Conservation (phyloP, 805 yeast genomes). For the Dipodascus geniculatus region DNA sequence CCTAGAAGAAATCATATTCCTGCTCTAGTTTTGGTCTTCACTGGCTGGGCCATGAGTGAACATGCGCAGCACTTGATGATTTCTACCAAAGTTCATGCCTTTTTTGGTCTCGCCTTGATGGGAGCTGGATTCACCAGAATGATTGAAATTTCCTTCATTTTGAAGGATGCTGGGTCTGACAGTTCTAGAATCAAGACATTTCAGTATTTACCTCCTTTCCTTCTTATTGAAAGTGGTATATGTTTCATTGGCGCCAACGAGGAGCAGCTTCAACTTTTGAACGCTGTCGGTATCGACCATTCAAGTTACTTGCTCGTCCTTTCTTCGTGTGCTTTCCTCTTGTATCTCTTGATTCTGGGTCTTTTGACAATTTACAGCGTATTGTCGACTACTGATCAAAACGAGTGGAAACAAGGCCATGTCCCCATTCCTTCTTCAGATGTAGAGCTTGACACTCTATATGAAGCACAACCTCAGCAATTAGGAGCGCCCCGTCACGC, state of each 20-base stretch:
- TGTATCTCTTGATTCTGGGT: slow-evolving; percentile 54
- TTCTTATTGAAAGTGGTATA: slow-evolving; percentile 66
- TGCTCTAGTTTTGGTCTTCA: slow-evolving; percentile 66
- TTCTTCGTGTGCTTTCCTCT: slow-evolving; percentile 59
- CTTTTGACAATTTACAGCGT: slow-evolving; percentile 46
- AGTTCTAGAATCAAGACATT: slow-evolving; percentile 40
- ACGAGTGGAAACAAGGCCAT: neutral
- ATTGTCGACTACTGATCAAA: slow-evolving; percentile 16
- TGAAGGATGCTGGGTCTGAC: slow-evolving; percentile 38
- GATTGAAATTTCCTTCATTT: slow-evolving; percentile 67
- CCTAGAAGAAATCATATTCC: slow-evolving; percentile 67
- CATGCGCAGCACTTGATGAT: slow-evolving; percentile 67
- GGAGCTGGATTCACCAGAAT: slow-evolving; percentile 66
- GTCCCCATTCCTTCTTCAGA: slow-evolving; percentile 1
- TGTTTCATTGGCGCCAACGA: slow-evolving; percentile 89
- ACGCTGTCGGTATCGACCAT: slow-evolving; percentile 71
- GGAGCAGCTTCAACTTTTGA: slow-evolving; percentile 65
- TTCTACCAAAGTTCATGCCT: slow-evolving; percentile 76
- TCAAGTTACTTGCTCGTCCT: slow-evolving; percentile 68
- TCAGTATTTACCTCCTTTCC: slow-evolving; percentile 80
- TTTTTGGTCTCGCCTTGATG: slow-evolving; percentile 77
- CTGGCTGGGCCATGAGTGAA: slow-evolving; percentile 92
- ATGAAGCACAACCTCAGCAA: slow-evolving; percentile 5
- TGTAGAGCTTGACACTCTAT: neutral
- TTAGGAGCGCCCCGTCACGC: slow-evolving; percentile 3